phyloP scores from a whole-genome alignment of 169 alveolate genomes.

The Hepatocystis sp. region DNA sequence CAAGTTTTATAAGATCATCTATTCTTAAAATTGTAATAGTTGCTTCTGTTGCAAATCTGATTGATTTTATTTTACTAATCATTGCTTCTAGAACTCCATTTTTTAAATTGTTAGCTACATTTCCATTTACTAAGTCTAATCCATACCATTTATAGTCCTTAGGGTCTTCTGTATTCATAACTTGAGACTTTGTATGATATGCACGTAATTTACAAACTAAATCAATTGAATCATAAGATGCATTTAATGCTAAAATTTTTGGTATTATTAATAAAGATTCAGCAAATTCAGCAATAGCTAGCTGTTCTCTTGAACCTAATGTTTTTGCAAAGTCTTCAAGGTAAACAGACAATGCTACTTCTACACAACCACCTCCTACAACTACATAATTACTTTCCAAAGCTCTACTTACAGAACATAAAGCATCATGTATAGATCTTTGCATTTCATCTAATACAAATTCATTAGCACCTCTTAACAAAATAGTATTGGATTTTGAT shows the following conservation, averaged over 20 bases:
- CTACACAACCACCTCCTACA: conserved; percentile 99
- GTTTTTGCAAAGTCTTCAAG: conserved; percentile 98
- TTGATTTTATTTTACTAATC: conserved; percentile 93
- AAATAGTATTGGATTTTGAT: conserved; percentile 89
- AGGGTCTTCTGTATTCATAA: conserved; percentile 73
- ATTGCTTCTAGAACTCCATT: conserved; percentile 98
- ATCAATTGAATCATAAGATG: conserved; percentile 98
- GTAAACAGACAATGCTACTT: conserved; percentile 96
- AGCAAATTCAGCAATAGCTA: conserved; percentile 99
- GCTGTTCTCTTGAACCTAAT: conserved; percentile 97
- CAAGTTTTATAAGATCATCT: conserved; percentile 96
- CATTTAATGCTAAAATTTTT: conserved; percentile 98
- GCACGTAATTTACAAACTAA: conserved; percentile 94
- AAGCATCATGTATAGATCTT: conserved; percentile 98
- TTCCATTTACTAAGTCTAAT: conserved; percentile 95
- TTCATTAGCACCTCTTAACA: conserved; percentile 99
- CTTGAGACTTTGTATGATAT: conserved; percentile 93
- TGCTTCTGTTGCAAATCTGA: conserved; percentile 99
- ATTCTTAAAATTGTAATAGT: conserved; percentile 98
- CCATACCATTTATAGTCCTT: conserved; percentile 91
- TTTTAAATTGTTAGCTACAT: conserved; percentile 93
- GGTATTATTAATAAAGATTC: conserved; percentile 98
- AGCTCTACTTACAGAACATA: conserved; percentile 96
- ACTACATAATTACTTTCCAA: conserved; percentile 89
- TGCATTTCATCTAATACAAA: conserved; percentile 97